Evolutionary conservation across 345 rosid genomes (phyloP).

Genomic region (Brassica juncea): DNA sequence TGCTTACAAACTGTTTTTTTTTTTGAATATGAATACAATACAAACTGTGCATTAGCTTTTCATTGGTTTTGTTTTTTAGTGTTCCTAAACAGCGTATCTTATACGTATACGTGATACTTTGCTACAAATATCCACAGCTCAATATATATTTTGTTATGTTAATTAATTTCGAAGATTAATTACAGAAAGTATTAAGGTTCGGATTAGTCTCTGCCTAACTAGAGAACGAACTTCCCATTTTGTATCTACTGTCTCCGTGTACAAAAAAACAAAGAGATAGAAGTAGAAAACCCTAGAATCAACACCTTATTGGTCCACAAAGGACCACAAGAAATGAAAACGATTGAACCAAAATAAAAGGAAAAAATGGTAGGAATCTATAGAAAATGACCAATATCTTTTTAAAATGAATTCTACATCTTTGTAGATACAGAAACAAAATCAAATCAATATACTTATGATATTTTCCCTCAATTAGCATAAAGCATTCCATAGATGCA

Average conservation of each 20-base stretch:
- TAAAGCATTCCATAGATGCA: conserved; percentile 10
- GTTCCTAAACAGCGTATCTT: not conserved
- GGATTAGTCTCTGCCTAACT: not conserved
- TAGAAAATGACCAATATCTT: not conserved
- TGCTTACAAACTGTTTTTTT: not conserved
- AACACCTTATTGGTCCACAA: conserved; percentile 25
- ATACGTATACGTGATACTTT: not conserved
- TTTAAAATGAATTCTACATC: not conserved
- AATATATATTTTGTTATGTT: not conserved
- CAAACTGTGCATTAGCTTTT: not conserved
- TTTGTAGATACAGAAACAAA: not conserved
- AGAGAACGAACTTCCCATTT: not conserved
- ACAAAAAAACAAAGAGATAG: conserved; percentile 22
- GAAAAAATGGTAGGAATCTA: not conserved
- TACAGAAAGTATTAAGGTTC: not conserved
- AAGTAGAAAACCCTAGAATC: conserved; percentile 31
- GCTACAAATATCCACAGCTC: not conserved
- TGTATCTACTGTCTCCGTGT: conserved; percentile 13
- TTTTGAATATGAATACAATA: not conserved
- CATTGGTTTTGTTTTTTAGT: not conserved
- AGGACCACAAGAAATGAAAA: conserved; percentile 26
- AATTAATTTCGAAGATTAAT: not conserved
- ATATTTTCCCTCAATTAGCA: conserved; percentile 1
- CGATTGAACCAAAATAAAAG: not conserved
- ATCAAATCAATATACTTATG: not conserved